Evolutionary conservation across 768 basidiomycete species (phyloP).

Genomic region (Suillus subalutaceus): DNA sequence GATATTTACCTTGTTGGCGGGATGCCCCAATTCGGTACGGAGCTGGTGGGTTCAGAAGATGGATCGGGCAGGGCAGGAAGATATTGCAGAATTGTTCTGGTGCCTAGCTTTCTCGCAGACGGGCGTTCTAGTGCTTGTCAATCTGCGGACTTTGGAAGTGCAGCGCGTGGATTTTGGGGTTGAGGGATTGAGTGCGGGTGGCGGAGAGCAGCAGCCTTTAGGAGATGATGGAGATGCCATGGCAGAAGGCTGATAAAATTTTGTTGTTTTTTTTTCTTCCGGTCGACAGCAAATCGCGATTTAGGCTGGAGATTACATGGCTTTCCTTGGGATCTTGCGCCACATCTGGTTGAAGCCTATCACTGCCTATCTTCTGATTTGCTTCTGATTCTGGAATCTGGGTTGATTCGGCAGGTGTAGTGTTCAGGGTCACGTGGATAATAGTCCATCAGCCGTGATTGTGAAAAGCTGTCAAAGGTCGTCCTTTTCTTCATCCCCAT

Average conservation of each 20-base stretch:
- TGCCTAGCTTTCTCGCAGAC: slow-evolving; percentile 83
- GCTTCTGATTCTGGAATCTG: slow-evolving; percentile 1
- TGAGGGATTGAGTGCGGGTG: slow-evolving; percentile 33
- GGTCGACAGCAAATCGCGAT: neutral
- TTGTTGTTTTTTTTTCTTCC: slow-evolving; percentile 5
- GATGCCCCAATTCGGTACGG: slow-evolving; percentile 81
- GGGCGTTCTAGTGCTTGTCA: slow-evolving; percentile 78
- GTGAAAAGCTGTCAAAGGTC: slow-evolving; percentile 11
- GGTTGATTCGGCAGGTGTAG: slow-evolving; percentile 7
- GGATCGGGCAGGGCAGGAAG: slow-evolving; percentile 31
- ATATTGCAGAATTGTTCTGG: slow-evolving; percentile 72
- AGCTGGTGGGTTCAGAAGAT: slow-evolving; percentile 51
- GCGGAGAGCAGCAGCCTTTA: slow-evolving; percentile 13
- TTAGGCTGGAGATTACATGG: slow-evolving; percentile 4
- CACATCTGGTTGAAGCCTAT: slow-evolving; percentile 10
- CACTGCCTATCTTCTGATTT: neutral
- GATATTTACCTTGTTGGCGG: slow-evolving; percentile 93
- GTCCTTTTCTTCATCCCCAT: slow-evolving; percentile 10
- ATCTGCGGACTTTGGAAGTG: slow-evolving; percentile 75
- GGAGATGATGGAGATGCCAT: slow-evolving; percentile 21
- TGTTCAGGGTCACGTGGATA: slow-evolving; percentile 9
- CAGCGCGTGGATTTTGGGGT: slow-evolving; percentile 62
- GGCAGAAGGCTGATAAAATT: slow-evolving; percentile 26
- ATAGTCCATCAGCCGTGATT: neutral
- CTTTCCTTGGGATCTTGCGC: neutral